A percentile compares a stretch with the other conserved stretches of the same genome.
phyloP scores from a whole-genome alignment of 805 yeast species.

The Ogataea neopini region DNA sequence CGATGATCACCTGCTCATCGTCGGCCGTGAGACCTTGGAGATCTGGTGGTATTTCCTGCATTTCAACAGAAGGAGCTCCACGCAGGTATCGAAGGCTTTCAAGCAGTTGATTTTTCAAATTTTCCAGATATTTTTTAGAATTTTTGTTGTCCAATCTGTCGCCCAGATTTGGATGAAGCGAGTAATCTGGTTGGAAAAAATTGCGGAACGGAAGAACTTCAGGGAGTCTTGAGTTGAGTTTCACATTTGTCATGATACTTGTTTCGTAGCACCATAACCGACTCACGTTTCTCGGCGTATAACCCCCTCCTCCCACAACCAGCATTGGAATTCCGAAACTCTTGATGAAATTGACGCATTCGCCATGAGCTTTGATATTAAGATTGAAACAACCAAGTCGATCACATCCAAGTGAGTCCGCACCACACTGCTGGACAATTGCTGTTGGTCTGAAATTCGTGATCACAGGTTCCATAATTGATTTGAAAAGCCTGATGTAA shows the following conservation, averaged over 20 bases:
- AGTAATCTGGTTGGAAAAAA: conserved; percentile 88
- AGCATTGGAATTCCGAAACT: conserved; percentile 88
- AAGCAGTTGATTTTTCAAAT: conserved; percentile 68
- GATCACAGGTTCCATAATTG: conserved; percentile 87
- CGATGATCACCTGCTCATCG: conserved; percentile 42
- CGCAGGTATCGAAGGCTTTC: conserved; percentile 80
- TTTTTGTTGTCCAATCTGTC: conserved; percentile 85
- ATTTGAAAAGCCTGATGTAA: conserved; percentile 72
- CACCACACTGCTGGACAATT: conserved; percentile 96
- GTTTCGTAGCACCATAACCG: conserved; percentile 97
- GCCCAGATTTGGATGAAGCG: conserved; percentile 81
- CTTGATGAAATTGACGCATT: conserved; percentile 87
- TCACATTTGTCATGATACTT: conserved; percentile 78
- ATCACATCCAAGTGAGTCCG: conserved; percentile 92
- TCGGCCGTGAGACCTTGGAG: conserved; percentile 44
- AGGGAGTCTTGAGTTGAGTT: conserved; percentile 76
- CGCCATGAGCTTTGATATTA: conserved; percentile 91
- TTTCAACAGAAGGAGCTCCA: conserved; percentile 93
- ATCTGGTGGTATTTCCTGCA: conserved; percentile 85
- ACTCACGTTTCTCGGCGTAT: conserved; percentile 93
- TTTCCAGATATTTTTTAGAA: conserved; percentile 77
- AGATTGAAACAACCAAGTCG: conserved; percentile 92
- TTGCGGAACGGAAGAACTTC: conserved; percentile 71
- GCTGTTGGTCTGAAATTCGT: conserved; percentile 91
- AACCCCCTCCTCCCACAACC: conserved; percentile 97